These are phyloP conservation scores for Beta vulgaris DNA, from an alignment of 148 eudicot genomes.

Conservation along the genomic window DNA sequence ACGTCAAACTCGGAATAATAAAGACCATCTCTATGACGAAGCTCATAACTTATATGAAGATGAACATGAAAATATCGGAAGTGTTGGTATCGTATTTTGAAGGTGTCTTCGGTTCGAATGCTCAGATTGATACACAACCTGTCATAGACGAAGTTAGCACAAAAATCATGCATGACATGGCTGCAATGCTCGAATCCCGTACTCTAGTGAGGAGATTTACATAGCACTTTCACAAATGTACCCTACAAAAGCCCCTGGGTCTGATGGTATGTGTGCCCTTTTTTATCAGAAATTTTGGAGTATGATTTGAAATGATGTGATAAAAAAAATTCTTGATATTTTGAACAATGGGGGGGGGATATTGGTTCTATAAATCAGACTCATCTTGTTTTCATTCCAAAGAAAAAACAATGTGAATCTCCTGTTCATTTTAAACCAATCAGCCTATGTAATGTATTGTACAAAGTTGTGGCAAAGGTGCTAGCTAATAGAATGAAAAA, in stretches of 20 bases:
- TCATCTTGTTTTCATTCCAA: background rate
- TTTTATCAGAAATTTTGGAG: background rate
- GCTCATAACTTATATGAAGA: background rate
- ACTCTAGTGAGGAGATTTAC: background rate
- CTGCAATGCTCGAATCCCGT: background rate
- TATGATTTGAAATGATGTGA: background rate
- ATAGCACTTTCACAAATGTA: background rate
- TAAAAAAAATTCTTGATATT: background rate
- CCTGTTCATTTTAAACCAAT: background rate
- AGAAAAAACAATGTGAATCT: background rate
- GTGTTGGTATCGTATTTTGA: too few species aligned
- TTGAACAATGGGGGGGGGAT: background rate
- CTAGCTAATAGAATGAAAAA: background rate
- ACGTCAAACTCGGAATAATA: background rate
- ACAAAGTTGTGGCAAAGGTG: background rate
- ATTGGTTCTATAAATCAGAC: background rate
- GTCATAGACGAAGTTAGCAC: too few species aligned
- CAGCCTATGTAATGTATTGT: background rate
- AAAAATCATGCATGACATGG: background rate
- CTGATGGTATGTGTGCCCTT: background rate
- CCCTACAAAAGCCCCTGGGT: background rate
- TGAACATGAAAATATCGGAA: background rate
- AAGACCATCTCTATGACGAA: background rate
- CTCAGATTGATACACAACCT: too few species aligned
- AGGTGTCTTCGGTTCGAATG: too few species aligned